Evolutionary conservation across 2,329 filamentous ascomycete genomes (phyloP).

Genomic region (Diplodia intermedia): DNA sequence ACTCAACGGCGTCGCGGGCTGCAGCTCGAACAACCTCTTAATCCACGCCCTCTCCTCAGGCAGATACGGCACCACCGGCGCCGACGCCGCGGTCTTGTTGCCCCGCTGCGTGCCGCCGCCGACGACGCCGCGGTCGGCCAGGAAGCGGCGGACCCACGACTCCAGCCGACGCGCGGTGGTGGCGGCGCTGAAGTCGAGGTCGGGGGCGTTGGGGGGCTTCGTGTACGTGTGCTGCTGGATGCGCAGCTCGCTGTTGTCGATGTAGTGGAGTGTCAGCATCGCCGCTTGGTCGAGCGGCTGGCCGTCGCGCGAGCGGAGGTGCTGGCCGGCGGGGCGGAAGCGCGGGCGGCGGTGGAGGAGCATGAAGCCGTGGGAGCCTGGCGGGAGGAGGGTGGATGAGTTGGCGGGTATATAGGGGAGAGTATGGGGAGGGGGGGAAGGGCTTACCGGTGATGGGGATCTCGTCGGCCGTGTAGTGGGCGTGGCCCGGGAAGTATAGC

Average conservation of each 20-base stretch:
- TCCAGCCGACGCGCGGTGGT: neutral
- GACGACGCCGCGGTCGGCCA: neutral
- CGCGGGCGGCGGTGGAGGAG: conserved; percentile 13
- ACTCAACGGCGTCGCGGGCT: neutral
- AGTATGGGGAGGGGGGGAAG: too few species aligned
- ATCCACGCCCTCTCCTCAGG: conserved; percentile 5
- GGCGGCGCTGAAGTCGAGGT: neutral
- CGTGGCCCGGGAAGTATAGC: conserved; percentile 2
- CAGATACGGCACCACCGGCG: neutral
- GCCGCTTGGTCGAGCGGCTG: neutral
- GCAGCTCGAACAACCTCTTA: neutral
- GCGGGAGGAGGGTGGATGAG: neutral
- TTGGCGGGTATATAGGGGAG: too few species aligned
- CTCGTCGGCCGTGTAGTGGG: neutral
- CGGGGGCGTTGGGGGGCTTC: too few species aligned
- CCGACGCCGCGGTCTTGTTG: neutral
- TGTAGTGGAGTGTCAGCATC: conserved; percentile 1
- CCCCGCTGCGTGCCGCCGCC: too few species aligned
- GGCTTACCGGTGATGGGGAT: neutral
- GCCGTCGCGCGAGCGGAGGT: neutral
- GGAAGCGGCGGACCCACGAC: neutral
- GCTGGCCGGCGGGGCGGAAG: neutral
- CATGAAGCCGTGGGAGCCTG: conserved; percentile 12
- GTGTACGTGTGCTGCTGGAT: neutral
- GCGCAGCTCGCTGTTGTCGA: neutral